A percentile compares a stretch with the other conserved stretches of the same genome.
Evolutionary conservation across 352 stramenopile genomes (phyloP).

Genomic region (Globisporangium spinosum): DNA sequence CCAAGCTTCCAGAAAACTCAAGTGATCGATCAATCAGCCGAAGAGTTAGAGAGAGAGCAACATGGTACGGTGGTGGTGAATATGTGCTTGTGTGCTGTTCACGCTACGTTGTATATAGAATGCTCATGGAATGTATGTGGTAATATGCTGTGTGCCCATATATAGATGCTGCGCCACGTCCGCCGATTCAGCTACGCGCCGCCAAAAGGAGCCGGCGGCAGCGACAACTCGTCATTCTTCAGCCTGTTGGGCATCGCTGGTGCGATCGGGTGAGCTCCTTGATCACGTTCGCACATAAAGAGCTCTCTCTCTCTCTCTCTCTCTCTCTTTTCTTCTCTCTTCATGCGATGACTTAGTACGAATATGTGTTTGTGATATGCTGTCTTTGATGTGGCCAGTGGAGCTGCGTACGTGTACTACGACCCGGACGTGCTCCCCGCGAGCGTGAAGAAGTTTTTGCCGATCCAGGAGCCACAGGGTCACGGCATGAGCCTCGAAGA

Average conservation of each 20-base stretch:
- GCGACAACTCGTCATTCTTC: conserved; percentile 83
- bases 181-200: conserved; percentile 67
- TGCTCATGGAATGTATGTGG: not conserved
- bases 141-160: not conserved
- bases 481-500: conserved; percentile 86
- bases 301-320: not conserved
- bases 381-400: conserved; percentile 25
- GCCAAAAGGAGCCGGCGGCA: conserved; percentile 48
- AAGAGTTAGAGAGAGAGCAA: not conserved
- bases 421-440: conserved; percentile 77
- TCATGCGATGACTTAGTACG: not conserved
- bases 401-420: conserved; percentile 80
- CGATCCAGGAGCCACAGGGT: conserved; percentile 77
- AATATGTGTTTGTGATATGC: not conserved
- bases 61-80: not conserved
- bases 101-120: not conserved
- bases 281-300: not conserved
- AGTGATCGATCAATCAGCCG: not conserved
- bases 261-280: conserved; percentile 45
- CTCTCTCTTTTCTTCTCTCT: not conserved
- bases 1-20: conserved; percentile 1
- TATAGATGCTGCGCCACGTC: conserved; percentile 26
- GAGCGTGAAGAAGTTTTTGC: conserved; percentile 71
- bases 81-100: not conserved
- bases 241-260: conserved; percentile 62